These are phyloP conservation scores for Hysterium pulicare DNA, from an alignment of 2,329 filamentous ascomycete genomes.

Conservation along the genomic window DNA sequence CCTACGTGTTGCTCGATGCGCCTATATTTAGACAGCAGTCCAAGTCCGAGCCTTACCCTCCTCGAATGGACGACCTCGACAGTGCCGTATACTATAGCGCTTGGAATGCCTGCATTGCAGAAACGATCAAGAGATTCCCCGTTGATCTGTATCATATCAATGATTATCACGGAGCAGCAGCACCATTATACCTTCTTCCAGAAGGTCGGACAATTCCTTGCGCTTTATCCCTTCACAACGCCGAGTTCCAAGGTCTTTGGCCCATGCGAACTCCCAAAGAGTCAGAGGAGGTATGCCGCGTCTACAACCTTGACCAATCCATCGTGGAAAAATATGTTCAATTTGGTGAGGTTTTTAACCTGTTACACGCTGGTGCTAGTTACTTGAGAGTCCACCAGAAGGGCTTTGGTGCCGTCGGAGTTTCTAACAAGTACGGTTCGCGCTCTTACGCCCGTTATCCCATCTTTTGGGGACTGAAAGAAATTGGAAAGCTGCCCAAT, in stretches of 20 bases:
- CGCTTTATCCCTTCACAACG: slow-evolving; percentile 63
- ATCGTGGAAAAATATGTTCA: slow-evolving; percentile 60
- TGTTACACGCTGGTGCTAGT: slow-evolving; percentile 61
- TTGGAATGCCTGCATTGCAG: slow-evolving; percentile 66
- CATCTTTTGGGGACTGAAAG: slow-evolving; percentile 63
- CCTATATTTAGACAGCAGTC: slow-evolving; percentile 63
- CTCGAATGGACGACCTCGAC: slow-evolving; percentile 65
- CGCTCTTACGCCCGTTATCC: slow-evolving; percentile 63
- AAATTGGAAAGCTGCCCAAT: slow-evolving; percentile 58
- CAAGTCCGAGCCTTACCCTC: slow-evolving; percentile 60
- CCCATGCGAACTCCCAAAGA: slow-evolving; percentile 61
- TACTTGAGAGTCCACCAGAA: slow-evolving; percentile 63
- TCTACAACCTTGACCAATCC: slow-evolving; percentile 58
- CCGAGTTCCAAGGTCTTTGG: slow-evolving; percentile 66
- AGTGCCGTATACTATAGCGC: slow-evolving; percentile 65
- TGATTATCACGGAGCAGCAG: slow-evolving; percentile 58
- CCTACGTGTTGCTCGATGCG: slow-evolving; percentile 63
- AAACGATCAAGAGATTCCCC: slow-evolving; percentile 57
- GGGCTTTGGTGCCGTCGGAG: slow-evolving; percentile 64
- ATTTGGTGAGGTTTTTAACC: slow-evolving; percentile 65
- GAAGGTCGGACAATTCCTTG: slow-evolving; percentile 59
- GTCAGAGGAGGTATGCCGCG: slow-evolving; percentile 58
- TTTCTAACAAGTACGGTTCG: slow-evolving; percentile 64
- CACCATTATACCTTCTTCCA: slow-evolving; percentile 61
- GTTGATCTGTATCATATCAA: slow-evolving; percentile 62